Evolutionary conservation across 2,329 filamentous ascomycete genomes (phyloP).

Genomic region (Lachnellula hyalina): DNA sequence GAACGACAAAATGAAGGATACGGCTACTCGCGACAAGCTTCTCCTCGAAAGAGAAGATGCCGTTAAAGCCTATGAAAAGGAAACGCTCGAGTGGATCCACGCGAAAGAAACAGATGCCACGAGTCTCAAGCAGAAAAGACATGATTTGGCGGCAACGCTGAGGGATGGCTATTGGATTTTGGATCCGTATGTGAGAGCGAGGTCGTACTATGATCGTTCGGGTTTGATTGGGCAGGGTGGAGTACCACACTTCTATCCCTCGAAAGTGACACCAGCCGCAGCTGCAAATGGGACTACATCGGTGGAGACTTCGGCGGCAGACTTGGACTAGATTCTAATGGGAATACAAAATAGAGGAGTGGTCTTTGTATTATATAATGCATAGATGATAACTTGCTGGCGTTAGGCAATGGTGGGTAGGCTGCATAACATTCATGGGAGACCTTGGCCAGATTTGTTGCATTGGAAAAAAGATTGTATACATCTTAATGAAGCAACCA

Average conservation of each 20-base stretch:
- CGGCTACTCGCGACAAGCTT: slow-evolving; percentile 56
- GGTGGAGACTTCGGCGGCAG: slow-evolving; percentile 24
- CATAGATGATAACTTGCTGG: neutral
- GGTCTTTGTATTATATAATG: slow-evolving; percentile 8
- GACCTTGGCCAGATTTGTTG: neutral
- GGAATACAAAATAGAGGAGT: neutral
- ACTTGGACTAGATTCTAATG: slow-evolving; percentile 25
- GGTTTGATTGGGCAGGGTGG: slow-evolving; percentile 67
- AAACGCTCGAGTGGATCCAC: slow-evolving; percentile 70
- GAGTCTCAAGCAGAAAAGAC: slow-evolving; percentile 52
- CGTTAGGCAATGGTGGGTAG: slow-evolving; percentile 1
- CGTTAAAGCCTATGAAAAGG: slow-evolving; percentile 67
- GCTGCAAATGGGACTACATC: slow-evolving; percentile 10
- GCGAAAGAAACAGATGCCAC: slow-evolving; percentile 35
- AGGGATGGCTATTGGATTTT: slow-evolving; percentile 79
- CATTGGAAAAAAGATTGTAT: neutral
- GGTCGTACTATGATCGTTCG: slow-evolving; percentile 77
- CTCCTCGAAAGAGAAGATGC: slow-evolving; percentile 57
- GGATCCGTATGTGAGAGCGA: slow-evolving; percentile 80
- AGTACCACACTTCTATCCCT: slow-evolving; percentile 64
- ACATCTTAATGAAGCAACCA: neutral
- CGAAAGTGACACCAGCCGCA: slow-evolving; percentile 3
- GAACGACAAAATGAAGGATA: slow-evolving; percentile 68
- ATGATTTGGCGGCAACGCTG: slow-evolving; percentile 57
- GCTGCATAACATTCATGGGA: neutral